phyloP scores from a whole-genome alignment of 2,329 filamentous ascomycete species.

The Neofusicoccum cordaticola region DNA sequence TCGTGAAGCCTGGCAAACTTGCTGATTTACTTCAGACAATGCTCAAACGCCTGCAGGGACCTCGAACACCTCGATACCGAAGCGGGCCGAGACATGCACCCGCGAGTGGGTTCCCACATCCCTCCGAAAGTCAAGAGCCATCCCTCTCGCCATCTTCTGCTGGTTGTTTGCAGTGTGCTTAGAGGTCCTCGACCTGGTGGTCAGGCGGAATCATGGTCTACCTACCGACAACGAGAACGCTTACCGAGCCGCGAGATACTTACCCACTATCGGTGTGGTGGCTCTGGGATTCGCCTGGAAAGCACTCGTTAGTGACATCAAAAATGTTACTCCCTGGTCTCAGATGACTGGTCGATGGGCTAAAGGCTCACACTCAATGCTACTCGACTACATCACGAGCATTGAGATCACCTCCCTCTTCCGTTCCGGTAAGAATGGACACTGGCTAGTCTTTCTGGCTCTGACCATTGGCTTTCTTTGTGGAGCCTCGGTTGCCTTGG shows the following conservation, averaged over 20 bases:
- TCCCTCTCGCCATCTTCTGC: not conserved
- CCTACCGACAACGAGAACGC: not conserved
- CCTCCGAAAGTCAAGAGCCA: not conserved
- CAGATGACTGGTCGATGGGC: not conserved
- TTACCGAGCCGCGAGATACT: not conserved
- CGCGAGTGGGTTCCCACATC: not conserved
- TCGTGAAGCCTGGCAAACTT: not conserved
- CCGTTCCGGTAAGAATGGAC: not conserved
- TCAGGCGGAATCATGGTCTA: not conserved
- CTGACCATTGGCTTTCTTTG: not conserved
- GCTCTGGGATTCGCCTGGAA: not conserved
- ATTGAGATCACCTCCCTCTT: not conserved
- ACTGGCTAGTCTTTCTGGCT: not conserved
- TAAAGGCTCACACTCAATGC: not conserved
- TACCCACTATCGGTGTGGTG: not conserved
- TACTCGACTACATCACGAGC: not conserved
- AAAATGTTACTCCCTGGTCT: not conserved
- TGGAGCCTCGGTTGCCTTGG: not conserved
- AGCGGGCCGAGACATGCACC: not conserved
- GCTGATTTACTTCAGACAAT: not conserved
- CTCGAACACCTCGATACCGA: not conserved
- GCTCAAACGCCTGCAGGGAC: not conserved
- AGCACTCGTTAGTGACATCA: not conserved
- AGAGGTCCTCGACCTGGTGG: not conserved
- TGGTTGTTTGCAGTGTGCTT: not conserved